phyloP scores from a whole-genome alignment of 495 filamentous ascomycete genomes.

The Penicillium bialowiezense region DNA sequence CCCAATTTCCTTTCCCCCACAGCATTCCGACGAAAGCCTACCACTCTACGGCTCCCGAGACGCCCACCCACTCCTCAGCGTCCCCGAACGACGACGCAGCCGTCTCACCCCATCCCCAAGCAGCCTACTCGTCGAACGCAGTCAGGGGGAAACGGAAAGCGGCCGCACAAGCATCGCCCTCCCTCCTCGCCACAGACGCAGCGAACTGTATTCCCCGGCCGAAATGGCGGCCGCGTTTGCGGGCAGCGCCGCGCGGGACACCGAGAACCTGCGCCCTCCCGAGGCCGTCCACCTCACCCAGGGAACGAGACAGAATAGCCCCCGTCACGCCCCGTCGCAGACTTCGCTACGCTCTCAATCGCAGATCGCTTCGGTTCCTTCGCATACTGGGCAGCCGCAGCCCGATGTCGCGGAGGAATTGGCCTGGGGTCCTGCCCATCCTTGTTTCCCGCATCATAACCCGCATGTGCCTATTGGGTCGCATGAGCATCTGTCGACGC shows the following conservation, averaged over 20 bases:
- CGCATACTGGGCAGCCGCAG: slow-evolving; percentile 43
- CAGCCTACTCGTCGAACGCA: slow-evolving; percentile 66
- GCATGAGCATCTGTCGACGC: slow-evolving; percentile 68
- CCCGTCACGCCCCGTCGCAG: slow-evolving; percentile 39
- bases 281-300: slow-evolving; percentile 30
- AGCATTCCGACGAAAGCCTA: slow-evolving; percentile 39
- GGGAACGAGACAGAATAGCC: slow-evolving; percentile 24
- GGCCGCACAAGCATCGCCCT: slow-evolving; percentile 65
- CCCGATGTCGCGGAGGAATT: slow-evolving; percentile 47
- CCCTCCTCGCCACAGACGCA: slow-evolving; percentile 53
- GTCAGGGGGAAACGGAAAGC: slow-evolving; percentile 51
- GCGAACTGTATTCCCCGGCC: slow-evolving; percentile 32
- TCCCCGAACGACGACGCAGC: slow-evolving; percentile 63
- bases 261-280: slow-evolving; percentile 30
- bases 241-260: slow-evolving; percentile 27
- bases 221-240: slow-evolving; percentile 47
- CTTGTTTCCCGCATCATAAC: slow-evolving; percentile 90
- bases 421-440: slow-evolving; percentile 83
- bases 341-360: slow-evolving; percentile 41
- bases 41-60: slow-evolving; percentile 39
- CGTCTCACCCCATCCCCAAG: slow-evolving; percentile 52
- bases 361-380: slow-evolving; percentile 40
- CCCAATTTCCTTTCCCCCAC: slow-evolving; percentile 32
- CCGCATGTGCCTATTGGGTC: slow-evolving; percentile 81
- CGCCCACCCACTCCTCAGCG: slow-evolving; percentile 66